Percentiles rank a stretch among this genome's conserved stretches.
These are phyloP conservation scores for Daedaleopsis sinensis DNA, from an alignment of 768 basidiomycete genomes.

Conservation along the genomic window DNA sequence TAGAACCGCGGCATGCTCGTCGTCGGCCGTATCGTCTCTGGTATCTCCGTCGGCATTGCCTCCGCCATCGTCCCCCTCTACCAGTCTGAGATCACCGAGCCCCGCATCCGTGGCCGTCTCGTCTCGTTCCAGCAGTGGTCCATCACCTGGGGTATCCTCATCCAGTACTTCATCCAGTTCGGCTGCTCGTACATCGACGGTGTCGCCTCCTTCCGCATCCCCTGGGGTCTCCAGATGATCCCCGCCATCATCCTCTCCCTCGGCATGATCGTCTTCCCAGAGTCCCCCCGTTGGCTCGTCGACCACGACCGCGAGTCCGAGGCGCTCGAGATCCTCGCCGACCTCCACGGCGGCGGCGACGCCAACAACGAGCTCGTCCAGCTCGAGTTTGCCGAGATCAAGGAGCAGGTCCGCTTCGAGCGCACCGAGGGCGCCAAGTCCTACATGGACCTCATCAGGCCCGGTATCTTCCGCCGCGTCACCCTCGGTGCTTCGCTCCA, in stretches of 20 bases:
- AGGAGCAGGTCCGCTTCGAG: slow-evolving; percentile 57
- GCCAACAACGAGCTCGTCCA: slow-evolving; percentile 60
- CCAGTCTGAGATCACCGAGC: slow-evolving; percentile 75
- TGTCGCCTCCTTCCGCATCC: slow-evolving; percentile 75
- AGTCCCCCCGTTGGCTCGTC: slow-evolving; percentile 68
- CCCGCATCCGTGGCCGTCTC: slow-evolving; percentile 71
- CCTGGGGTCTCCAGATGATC: slow-evolving; percentile 81
- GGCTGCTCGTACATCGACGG: slow-evolving; percentile 76
- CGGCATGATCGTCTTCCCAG: slow-evolving; percentile 72
- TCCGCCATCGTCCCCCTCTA: slow-evolving; percentile 73
- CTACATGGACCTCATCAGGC: slow-evolving; percentile 65
- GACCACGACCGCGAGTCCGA: slow-evolving; percentile 63
- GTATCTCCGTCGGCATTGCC: slow-evolving; percentile 67
- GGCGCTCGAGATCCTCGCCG: slow-evolving; percentile 72
- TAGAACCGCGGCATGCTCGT: slow-evolving; percentile 79
- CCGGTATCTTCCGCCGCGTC: slow-evolving; percentile 70
- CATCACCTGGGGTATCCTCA: slow-evolving; percentile 77
- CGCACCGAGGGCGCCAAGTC: slow-evolving; percentile 72
- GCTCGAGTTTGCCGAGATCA: slow-evolving; percentile 73
- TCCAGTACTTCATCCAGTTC: slow-evolving; percentile 78
- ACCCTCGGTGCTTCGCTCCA: slow-evolving; percentile 71
- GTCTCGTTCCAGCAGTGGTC: slow-evolving; percentile 79
- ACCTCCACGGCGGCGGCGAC: slow-evolving; percentile 71
- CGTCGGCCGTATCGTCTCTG: slow-evolving; percentile 54
- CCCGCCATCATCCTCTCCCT: slow-evolving; percentile 69